Evolutionary conservation across 164 flowering plant species (phyloP).

Genomic region (Stephania cephalantha): DNA sequence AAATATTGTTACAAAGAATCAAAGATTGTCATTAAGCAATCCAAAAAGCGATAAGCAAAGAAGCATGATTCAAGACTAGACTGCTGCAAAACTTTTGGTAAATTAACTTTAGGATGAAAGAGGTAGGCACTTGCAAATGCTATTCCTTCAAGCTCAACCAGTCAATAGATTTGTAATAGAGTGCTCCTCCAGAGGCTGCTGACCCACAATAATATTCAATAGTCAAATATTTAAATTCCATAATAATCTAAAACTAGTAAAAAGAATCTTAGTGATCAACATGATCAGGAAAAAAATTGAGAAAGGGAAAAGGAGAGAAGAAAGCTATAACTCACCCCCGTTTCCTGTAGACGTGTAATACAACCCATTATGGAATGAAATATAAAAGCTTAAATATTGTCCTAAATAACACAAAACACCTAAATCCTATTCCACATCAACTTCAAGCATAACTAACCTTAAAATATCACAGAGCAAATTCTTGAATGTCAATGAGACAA

Average conservation of each 20-base stretch:
- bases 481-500: neutral
- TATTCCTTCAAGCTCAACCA: neutral
- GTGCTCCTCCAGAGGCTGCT: neutral
- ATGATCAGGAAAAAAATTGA: neutral
- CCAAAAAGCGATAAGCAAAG: neutral
- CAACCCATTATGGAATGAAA: neutral
- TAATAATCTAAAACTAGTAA: neutral
- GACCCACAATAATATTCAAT: no score
- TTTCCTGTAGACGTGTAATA: neutral
- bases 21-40: constrained; percentile 6
- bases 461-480: neutral
- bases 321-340: neutral
- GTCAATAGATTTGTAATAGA: constrained; percentile 3
- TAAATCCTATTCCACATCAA: neutral
- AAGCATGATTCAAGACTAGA: constrained; percentile 1
- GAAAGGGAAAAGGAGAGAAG: neutral
- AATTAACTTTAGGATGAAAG: neutral
- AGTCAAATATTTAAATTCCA: neutral
- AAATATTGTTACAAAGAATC: constrained; percentile 2
- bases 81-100: neutral
- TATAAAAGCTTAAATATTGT: neutral
- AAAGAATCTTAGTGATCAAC: neutral
- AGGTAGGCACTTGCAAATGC: neutral
- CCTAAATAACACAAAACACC: neutral
- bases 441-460: neutral